Evolutionary conservation across 768 basidiomycete genomes (phyloP).

Genomic region (Pholiota molesta): DNA sequence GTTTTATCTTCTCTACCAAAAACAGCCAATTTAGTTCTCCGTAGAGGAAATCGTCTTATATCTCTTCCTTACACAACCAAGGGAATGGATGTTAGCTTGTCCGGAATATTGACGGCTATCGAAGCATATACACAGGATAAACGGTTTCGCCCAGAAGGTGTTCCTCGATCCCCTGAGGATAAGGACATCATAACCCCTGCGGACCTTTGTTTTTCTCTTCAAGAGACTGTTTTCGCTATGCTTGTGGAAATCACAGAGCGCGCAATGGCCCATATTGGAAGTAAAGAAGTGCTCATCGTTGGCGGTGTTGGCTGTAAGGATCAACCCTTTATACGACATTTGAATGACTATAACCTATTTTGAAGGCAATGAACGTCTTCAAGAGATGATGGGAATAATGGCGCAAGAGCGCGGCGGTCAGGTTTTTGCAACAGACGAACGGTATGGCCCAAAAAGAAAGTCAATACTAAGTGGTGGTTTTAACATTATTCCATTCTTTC

Average conservation of each 20-base stretch:
- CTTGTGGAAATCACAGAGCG: slow-evolving; percentile 98
- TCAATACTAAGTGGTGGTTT: neutral
- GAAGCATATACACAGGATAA: slow-evolving; percentile 90
- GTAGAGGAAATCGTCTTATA: slow-evolving; percentile 82
- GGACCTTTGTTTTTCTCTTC: slow-evolving; percentile 96
- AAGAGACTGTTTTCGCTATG: slow-evolving; percentile 98
- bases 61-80: slow-evolving; percentile 94
- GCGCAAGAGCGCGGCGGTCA: slow-evolving; percentile 84
- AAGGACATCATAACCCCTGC: slow-evolving; percentile 86
- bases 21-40: slow-evolving; percentile 1
- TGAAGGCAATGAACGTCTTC: slow-evolving; percentile 87
- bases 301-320: slow-evolving; percentile 98
- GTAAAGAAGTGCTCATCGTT: slow-evolving; percentile 94
- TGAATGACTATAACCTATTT: slow-evolving; percentile 1
- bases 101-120: slow-evolving; percentile 87
- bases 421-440: slow-evolving; percentile 95
- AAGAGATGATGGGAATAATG: slow-evolving; percentile 99
- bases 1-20: slow-evolving; percentile 16
- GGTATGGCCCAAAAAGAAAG: slow-evolving; percentile 44
- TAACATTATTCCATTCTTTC: neutral
- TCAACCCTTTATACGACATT: neutral
- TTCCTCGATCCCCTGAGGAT: slow-evolving; percentile 40
- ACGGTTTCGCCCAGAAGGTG: slow-evolving; percentile 63
- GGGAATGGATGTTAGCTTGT: slow-evolving; percentile 97
- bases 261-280: slow-evolving; percentile 98